Base-by-base conservation (phyloP, 768 basidiomycete species). In the Xerocomus potaroensis region DNA sequence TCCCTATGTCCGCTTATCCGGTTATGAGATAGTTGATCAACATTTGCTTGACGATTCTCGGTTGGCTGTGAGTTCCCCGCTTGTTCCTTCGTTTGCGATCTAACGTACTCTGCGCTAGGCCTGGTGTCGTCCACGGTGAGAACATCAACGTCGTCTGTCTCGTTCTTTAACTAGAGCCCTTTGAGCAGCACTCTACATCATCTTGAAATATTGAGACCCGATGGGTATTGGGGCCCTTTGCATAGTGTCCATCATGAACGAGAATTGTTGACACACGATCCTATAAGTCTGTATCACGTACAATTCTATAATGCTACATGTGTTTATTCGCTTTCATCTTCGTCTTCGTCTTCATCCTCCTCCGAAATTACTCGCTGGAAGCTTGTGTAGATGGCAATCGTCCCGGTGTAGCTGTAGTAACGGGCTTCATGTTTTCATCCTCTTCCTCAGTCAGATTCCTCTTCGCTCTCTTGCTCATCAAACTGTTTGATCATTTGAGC, bases 401-500 rank as follows among this genome's bases (percentile, higher is more conserved):
- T n/a, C 35, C 42, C 18, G 37, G 26, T 27, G 26, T 16, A 19
- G 33, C 2, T 15, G 24, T 26, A 6, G 27, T 21, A 5, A 29
- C 15, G 14, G 34, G 37, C 21, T 47, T 38, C 18, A 8, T 32
- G 18, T 64, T 61, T 15, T 50, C 31, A 42, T 50, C 55, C 18
- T 60, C 68, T 9, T 48, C 61, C 3, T 46, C 41, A 1, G 60
- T 66, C 65, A 21, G 71, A 69, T 19, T 73, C 70, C 16, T 67
- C 70, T 6, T 73, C 73, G 45, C 78, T 85, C 16, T 84, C 87
- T 61, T 89, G 87, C 43, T 81, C 84, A 54, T 90, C 78, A 40
- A 91, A 84, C 58, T 91, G 86, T 53, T 87, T 74, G 45, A 94
- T 87, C 79, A 91, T 83, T 52, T 76, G 78, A 24, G 77, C 73